Conservation (phyloP, 1,139 yeast genomes). For the Candida sanyaensis region DNA sequence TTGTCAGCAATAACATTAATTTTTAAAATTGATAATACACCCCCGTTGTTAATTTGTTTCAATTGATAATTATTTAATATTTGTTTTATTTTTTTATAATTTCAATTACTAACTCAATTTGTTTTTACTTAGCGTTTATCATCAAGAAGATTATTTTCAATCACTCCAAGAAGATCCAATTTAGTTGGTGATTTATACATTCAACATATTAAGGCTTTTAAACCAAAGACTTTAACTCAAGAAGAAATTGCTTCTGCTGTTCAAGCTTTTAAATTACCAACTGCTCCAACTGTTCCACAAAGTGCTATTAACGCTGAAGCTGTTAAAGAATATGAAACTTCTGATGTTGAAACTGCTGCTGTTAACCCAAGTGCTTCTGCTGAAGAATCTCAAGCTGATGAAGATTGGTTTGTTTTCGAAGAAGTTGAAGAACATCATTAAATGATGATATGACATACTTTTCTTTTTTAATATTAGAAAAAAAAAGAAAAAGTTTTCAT, state of each 20-base stretch:
- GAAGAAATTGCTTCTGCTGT: slow-evolving; percentile 79
- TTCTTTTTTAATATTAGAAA: not conserved
- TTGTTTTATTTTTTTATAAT: no score
- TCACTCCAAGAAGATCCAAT: slow-evolving; percentile 53
- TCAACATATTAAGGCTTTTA: slow-evolving; percentile 83
- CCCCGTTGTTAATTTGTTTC: not conserved
- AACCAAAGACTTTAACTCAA: slow-evolving; percentile 75
- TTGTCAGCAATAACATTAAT: no score
- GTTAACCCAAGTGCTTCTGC: slow-evolving; percentile 36
- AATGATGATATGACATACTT: not conserved
- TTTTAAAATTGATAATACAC: not conserved
- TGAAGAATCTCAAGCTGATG: slow-evolving; percentile 51
- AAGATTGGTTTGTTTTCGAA: slow-evolving; percentile 84
- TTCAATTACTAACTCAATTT: not conserved
- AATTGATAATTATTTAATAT: not conserved
- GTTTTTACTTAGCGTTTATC: slow-evolving; percentile 20
- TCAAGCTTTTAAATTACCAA: slow-evolving; percentile 78
- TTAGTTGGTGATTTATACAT: slow-evolving; percentile 84
- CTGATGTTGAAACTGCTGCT: slow-evolving; percentile 70
- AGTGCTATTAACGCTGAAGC: slow-evolving; percentile 76
- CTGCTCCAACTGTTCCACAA: slow-evolving; percentile 71
- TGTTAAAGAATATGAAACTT: slow-evolving; percentile 70
- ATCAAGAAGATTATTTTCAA: slow-evolving; percentile 46
- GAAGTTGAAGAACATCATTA: slow-evolving; percentile 60
- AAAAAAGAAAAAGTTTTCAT: not conserved